phyloP scores from a whole-genome alignment of 75 land plant genomes.

The Chamaecyparis obtusa region DNA sequence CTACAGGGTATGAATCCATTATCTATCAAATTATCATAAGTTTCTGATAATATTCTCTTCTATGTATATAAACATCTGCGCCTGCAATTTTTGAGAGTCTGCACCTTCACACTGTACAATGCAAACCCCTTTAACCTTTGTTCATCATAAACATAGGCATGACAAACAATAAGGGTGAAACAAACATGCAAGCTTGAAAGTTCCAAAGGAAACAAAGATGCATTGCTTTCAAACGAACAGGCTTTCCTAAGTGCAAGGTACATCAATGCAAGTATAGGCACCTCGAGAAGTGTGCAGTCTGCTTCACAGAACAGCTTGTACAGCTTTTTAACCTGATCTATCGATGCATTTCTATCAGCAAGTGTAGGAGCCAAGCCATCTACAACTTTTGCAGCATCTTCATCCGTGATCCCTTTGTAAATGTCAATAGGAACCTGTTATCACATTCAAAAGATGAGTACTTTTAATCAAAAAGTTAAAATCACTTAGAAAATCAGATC shows the following conservation, averaged over 20 bases:
- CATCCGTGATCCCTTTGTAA: constrained; percentile 89
- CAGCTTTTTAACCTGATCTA: constrained; percentile 92
- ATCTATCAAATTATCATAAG: not conserved
- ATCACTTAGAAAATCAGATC: not conserved
- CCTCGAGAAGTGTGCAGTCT: constrained; percentile 96
- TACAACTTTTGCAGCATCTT: constrained; percentile 96
- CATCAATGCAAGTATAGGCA: not conserved
- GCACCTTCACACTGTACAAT: not conserved
- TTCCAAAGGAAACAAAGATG: not conserved
- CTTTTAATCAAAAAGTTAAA: not conserved
- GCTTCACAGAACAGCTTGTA: constrained; percentile 78
- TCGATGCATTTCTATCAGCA: constrained; percentile 68
- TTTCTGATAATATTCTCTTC: not conserved
- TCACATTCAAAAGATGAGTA: not conserved
- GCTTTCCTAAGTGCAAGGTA: not conserved
- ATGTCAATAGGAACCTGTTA: constrained; percentile 89
- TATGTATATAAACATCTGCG: not conserved
- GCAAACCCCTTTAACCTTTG: not conserved
- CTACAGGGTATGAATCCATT: not conserved
- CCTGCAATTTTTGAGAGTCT: not conserved
- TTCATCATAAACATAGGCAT: not conserved
- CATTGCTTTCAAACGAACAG: constrained; percentile 4
- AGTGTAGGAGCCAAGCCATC: constrained; percentile 77
- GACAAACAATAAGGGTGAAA: not conserved
- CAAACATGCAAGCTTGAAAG: not conserved